These are phyloP conservation scores for Berberis thunbergii DNA, from an alignment of 164 flowering plant genomes.

Conservation along the genomic window DNA sequence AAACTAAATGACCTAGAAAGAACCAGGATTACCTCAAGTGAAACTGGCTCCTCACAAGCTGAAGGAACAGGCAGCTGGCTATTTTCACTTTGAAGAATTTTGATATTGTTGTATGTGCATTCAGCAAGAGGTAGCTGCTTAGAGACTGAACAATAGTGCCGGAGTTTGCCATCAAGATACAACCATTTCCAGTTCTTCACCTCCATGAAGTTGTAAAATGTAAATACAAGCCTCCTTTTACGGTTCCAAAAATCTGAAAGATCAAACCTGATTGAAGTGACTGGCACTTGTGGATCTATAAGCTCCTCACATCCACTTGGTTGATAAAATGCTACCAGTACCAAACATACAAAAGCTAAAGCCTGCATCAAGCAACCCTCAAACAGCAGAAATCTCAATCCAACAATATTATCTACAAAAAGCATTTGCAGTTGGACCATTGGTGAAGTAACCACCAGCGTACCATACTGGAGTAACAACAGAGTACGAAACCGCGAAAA, in stretches of 20 bases:
- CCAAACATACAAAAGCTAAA: constrained; percentile 42
- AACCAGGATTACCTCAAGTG: constrained; percentile 35
- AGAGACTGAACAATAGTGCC: constrained; percentile 32
- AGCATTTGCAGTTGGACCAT: constrained; percentile 74
- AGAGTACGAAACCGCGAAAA: constrained; percentile 25
- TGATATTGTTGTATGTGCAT: constrained; percentile 70
- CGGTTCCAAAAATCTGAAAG: constrained; percentile 33
- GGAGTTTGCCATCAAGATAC: constrained; percentile 43
- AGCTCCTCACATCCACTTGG: constrained; percentile 25
- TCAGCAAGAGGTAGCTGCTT: constrained; percentile 63
- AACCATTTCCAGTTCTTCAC: constrained; percentile 46
- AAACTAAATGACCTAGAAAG: not conserved
- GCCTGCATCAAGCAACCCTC: constrained; percentile 82
- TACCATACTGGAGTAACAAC: constrained; percentile 47
- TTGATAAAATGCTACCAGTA: constrained; percentile 39
- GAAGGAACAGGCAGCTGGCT: constrained; percentile 13
- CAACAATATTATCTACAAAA: constrained; percentile 64
- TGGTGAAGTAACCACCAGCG: constrained; percentile 51
- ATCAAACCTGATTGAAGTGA: constrained; percentile 61
- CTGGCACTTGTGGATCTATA: constrained; percentile 51
- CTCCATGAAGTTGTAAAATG: constrained; percentile 45
- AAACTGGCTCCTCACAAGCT: constrained; percentile 14
- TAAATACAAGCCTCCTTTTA: constrained; percentile 52
- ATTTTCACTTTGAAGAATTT: constrained; percentile 35
- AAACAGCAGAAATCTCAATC: constrained; percentile 60